Evolutionary conservation across 495 filamentous ascomycete species (phyloP).

Genomic region (Neurospora intermedia): DNA sequence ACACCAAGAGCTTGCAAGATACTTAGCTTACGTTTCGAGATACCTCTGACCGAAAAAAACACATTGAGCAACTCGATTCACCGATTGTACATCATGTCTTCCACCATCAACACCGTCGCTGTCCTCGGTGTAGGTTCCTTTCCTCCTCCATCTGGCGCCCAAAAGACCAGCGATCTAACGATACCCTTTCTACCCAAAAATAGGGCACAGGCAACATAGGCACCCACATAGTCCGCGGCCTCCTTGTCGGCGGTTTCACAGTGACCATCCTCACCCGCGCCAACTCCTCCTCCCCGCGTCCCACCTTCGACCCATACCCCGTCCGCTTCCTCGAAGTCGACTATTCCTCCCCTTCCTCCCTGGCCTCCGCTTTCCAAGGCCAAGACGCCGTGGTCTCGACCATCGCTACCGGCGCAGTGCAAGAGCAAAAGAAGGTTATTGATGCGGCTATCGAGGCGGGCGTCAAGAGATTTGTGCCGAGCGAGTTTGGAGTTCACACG

Average conservation of each 20-base stretch:
- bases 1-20: background rate
- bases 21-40: too few relatives aligned
- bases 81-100: conserved; percentile 22
- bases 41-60: background rate
- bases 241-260: conserved; percentile 44
- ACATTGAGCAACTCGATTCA: background rate
- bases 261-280: conserved; percentile 49
- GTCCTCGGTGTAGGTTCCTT: conserved; percentile 37
- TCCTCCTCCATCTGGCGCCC: background rate
- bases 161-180: background rate
- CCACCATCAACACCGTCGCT: conserved; percentile 38
- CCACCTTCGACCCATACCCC: conserved; percentile 17
- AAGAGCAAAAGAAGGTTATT: conserved; percentile 37
- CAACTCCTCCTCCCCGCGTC: conserved; percentile 21
- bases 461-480: conserved; percentile 53
- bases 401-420: conserved; percentile 26
- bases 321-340: conserved; percentile 40
- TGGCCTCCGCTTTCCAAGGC: conserved; percentile 21
- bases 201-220: conserved; percentile 53
- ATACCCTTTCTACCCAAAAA: background rate
- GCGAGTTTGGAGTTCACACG: conserved; percentile 50
- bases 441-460: conserved; percentile 50
- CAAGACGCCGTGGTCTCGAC: conserved; percentile 50
- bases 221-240: conserved; percentile 39
- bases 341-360: conserved; percentile 31